These are phyloP conservation scores for Polygonum maritimum DNA, from an alignment of 148 eudicot species.

Conservation along the genomic window DNA sequence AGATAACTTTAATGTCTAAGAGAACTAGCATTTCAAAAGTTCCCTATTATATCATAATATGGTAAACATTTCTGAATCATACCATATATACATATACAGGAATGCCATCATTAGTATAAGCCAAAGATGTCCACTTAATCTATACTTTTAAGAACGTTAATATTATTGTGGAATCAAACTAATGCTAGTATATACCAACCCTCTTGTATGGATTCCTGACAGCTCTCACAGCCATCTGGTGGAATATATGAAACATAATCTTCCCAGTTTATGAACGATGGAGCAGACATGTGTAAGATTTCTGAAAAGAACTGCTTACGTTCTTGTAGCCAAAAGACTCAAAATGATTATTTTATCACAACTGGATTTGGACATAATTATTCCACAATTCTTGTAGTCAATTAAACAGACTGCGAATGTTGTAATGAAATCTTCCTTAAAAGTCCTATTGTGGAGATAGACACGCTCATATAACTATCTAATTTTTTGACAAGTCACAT, in stretches of 20 bases:
- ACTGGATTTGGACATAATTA: neutral
- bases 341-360: neutral
- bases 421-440: too few species aligned
- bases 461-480: too few species aligned
- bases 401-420: neutral
- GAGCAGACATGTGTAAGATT: neutral
- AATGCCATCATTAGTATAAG: neutral
- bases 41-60: neutral
- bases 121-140: neutral
- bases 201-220: neutral
- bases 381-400: neutral
- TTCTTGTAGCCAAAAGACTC: neutral
- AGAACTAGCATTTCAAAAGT: neutral
- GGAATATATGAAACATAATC: too few species aligned
- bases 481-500: too few species aligned
- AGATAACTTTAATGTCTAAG: neutral
- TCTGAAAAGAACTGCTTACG: neutral
- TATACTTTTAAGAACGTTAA: neutral
- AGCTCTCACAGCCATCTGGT: neutral
- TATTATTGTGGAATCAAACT: neutral
- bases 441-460: too few species aligned
- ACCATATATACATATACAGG: neutral
- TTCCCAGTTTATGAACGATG: neutral
- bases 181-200: neutral
- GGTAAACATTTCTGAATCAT: neutral